Evolutionary conservation across 2,329 filamentous ascomycete genomes (phyloP).

Genomic region (Beauveria caledonica): DNA sequence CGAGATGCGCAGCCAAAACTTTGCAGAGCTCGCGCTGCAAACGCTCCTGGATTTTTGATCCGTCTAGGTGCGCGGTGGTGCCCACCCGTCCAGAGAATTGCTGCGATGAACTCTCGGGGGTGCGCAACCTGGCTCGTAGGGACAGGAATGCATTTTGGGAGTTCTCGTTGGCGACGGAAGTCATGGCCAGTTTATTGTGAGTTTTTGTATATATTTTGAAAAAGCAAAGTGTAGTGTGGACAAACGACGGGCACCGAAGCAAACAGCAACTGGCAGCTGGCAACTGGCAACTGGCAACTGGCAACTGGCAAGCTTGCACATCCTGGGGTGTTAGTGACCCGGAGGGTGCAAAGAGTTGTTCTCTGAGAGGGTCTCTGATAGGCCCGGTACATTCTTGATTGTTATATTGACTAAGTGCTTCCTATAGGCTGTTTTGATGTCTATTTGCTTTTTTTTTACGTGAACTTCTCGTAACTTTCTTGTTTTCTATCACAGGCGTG

Average conservation of each 20-base stretch:
- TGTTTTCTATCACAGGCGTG: no score
- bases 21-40: background rate
- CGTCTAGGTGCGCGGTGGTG: background rate
- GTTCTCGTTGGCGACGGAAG: background rate
- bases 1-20: background rate
- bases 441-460: no score
- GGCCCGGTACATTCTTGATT: no score
- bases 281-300: background rate
- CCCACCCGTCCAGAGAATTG: background rate
- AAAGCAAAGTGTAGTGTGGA: background rate
- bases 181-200: background rate
- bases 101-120: slow-evolving; percentile 1
- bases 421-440: no score
- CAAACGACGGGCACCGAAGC: background rate
- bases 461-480: no score
- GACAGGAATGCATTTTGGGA: background rate
- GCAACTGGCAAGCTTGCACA: background rate
- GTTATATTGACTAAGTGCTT: no score
- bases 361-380: no score
- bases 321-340: no score
- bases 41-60: background rate
- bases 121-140: slow-evolving; percentile 4
- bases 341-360: no score
- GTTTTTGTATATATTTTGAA: background rate
- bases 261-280: background rate